phyloP scores from a whole-genome alignment of 2,329 filamentous ascomycete genomes.

The Trichoderma sp. region DNA sequence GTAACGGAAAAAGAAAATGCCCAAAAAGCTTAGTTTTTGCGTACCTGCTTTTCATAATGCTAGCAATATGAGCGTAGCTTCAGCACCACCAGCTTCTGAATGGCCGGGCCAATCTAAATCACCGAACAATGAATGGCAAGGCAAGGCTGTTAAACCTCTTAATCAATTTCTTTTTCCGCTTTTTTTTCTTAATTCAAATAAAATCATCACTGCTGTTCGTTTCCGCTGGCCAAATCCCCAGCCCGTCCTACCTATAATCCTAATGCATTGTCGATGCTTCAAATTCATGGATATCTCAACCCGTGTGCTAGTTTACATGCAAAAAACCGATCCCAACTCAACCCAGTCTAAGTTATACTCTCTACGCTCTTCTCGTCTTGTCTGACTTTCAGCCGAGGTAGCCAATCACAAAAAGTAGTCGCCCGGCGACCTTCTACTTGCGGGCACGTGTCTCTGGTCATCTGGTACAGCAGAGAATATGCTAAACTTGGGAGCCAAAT shows the following conservation, averaged over 20 bases:
- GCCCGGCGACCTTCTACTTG: constrained; percentile 67
- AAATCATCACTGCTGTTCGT: constrained; percentile 21
- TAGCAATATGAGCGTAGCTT: background rate
- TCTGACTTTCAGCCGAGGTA: constrained; percentile 28
- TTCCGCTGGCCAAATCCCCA: constrained; percentile 26
- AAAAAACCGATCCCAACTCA: constrained; percentile 37
- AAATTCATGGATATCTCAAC: constrained; percentile 48
- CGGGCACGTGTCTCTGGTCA: constrained; percentile 77
- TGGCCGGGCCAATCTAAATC: background rate
- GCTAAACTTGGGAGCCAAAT: constrained; percentile 87
- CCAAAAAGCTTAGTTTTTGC: constrained; percentile 5
- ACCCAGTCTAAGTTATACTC: constrained; percentile 34
- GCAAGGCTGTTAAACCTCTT: background rate
- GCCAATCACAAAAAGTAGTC: constrained; percentile 69
- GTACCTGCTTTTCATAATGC: background rate
- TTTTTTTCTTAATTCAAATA: background rate
- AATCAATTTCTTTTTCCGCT: background rate
- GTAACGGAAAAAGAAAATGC: background rate
- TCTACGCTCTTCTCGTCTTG: background rate
- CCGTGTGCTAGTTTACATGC: constrained; percentile 49
- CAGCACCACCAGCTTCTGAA: background rate
- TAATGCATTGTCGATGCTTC: constrained; percentile 37
- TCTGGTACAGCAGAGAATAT: constrained; percentile 91
- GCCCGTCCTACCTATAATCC: constrained; percentile 27
- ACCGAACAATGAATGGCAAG: background rate